These are phyloP conservation scores for Moesziomyces sp. DNA, from an alignment of 1,284 basidiomycete species.

Conservation along the genomic window DNA sequence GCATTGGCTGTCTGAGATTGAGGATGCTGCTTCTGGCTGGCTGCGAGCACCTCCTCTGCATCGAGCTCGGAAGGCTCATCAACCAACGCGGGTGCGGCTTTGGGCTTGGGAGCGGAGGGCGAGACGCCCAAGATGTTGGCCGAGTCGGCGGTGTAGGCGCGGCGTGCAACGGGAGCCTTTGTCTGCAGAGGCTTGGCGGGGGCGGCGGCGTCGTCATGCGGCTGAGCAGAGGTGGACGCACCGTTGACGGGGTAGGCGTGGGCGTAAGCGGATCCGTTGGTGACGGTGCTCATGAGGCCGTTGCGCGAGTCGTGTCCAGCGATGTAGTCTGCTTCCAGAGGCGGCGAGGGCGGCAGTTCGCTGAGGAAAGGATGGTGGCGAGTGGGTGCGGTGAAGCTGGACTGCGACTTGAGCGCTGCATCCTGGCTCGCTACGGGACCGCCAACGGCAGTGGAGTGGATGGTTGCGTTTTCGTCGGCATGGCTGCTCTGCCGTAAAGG, in stretches of 20 bases:
- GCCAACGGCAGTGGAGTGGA: constrained; percentile 1
- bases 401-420: constrained; percentile 39
- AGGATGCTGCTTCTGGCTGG: constrained; percentile 7
- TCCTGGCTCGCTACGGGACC: constrained; percentile 23
- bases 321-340: constrained; percentile 54
- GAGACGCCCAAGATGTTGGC: constrained; percentile 8
- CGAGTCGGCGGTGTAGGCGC: constrained; percentile 38
- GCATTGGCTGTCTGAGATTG: constrained; percentile 2
- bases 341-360: constrained; percentile 61
- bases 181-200: constrained; percentile 12
- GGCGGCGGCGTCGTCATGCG: background rate
- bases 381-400: constrained; percentile 47
- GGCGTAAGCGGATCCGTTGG: constrained; percentile 14
- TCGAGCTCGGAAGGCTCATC: constrained; percentile 24
- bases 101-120: background rate
- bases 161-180: constrained; percentile 37
- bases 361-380: constrained; percentile 54
- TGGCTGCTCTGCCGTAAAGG: constrained; percentile 12
- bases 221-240: background rate
- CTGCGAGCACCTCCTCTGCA: background rate
- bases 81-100: constrained; percentile 1
- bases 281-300: constrained; percentile 35
- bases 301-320: constrained; percentile 38
- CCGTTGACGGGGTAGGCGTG: constrained; percentile 10
- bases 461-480: constrained; percentile 3